Conservation (phyloP, 345 rosid genomes). For the Punica granatum region DNA sequence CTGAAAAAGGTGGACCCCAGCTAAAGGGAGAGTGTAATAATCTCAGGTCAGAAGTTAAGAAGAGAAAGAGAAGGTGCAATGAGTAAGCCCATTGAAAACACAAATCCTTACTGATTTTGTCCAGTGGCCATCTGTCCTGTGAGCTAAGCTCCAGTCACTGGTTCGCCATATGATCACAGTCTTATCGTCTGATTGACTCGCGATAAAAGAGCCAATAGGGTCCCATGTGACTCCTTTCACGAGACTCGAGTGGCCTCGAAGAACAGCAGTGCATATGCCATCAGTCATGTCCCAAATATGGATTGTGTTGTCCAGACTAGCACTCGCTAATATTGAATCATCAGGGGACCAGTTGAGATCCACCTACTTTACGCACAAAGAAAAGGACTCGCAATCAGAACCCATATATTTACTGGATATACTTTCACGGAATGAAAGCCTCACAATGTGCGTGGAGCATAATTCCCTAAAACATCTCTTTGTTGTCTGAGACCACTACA, state of each 20-base stretch:
- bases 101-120: constrained; percentile 71
- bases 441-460: background rate
- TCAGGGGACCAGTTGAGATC: constrained; percentile 99
- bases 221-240: constrained; percentile 99
- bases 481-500: background rate
- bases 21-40: constrained; percentile 31
- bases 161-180: constrained; percentile 98
- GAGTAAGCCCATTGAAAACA: background rate
- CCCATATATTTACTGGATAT: constrained; percentile 11
- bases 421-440: background rate
- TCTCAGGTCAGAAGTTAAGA: constrained; percentile 16
- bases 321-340: constrained; percentile 91
- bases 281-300: constrained; percentile 93
- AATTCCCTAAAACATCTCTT: background rate
- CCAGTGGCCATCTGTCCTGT: constrained; percentile 97
- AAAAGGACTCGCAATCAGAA: constrained; percentile 24
- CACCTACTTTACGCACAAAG: constrained; percentile 87
- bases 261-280: constrained; percentile 95
- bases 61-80: constrained; percentile 7
- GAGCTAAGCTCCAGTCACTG: constrained; percentile 96
- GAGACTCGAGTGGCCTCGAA: constrained; percentile 92
- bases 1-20: constrained; percentile 98
- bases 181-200: constrained; percentile 99
- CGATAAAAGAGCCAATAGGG: constrained; percentile 94
- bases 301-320: constrained; percentile 93